Percentiles rank a stretch among this genome's conserved stretches.
phyloP scores from a whole-genome alignment of 2,329 filamentous ascomycete species.

The Botrytis fragariae region DNA sequence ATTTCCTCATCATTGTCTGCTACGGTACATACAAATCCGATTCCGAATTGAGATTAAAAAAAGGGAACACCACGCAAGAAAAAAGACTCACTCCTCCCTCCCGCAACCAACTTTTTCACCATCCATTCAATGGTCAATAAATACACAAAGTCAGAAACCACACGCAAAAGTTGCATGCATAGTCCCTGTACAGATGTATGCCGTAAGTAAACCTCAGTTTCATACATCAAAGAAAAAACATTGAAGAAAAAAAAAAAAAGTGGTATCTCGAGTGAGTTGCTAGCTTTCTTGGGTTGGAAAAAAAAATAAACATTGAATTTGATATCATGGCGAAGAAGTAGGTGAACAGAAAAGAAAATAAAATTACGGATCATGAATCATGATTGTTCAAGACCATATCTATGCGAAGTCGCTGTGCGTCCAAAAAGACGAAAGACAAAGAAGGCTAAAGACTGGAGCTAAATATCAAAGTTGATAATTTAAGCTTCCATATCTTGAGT shows the following conservation, averaged over 20 bases:
- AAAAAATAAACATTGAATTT: not conserved
- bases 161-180: not conserved
- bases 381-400: not conserved
- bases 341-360: not conserved
- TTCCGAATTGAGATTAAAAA: not conserved
- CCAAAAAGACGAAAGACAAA: not conserved
- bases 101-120: not conserved
- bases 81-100: not conserved
- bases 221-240: not conserved
- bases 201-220: not conserved
- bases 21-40: not conserved
- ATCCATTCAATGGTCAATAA: not conserved
- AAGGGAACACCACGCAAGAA: not conserved
- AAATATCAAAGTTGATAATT: not conserved
- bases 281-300: not conserved
- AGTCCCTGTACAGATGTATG: not conserved
- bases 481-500: conserved; percentile 3
- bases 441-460: not conserved
- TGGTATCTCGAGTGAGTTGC: not conserved
- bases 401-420: not conserved
- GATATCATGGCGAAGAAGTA: not conserved
- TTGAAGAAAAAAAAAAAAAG: not conserved
- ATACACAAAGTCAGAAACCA: not conserved
- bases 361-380: not conserved
- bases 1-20: not conserved